These are phyloP conservation scores for Ichthyophthirius multifiliis DNA, from an alignment of 169 alveolate genomes.

Conservation along the genomic window DNA sequence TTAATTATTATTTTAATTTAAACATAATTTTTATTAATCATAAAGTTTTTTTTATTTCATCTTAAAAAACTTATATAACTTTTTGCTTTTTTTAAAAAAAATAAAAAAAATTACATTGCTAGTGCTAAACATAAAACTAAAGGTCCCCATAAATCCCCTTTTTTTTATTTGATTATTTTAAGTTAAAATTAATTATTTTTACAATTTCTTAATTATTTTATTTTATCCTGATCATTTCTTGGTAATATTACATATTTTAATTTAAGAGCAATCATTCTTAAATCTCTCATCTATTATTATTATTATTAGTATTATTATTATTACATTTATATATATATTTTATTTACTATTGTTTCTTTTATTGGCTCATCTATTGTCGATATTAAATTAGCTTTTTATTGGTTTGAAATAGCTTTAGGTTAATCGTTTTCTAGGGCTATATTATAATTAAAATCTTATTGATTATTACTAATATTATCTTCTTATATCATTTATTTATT, in stretches of 20 bases:
- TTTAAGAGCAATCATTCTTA: conserved; percentile 72
- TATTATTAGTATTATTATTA: no score
- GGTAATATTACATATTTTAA: conserved; percentile 83
- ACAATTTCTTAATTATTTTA: conserved; percentile 77
- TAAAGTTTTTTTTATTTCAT: neutral
- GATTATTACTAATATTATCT: no score
- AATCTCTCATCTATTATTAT: conserved; percentile 66
- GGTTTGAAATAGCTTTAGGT: no score
- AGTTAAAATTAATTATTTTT: neutral
- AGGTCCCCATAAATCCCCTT: conserved; percentile 93
- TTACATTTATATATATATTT: neutral
- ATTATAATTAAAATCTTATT: no score
- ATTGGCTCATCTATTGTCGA: conserved; percentile 83
- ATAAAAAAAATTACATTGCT: conserved; percentile 62
- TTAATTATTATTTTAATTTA: no score
- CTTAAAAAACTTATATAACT: neutral
- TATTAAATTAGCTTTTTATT: no score
- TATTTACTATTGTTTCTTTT: conserved; percentile 68
- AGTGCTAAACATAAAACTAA: conserved; percentile 81
- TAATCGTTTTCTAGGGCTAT: no score
- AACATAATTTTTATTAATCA: no score
- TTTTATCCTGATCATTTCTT: conserved; percentile 62
- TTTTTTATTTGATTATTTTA: neutral
- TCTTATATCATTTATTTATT: no score
- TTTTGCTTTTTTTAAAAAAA: neutral